Percentiles rank a stretch among this genome's conserved stretches.
Evolutionary conservation across 345 rosid species (phyloP).

Genomic region (Gossypium ekmanianum): DNA sequence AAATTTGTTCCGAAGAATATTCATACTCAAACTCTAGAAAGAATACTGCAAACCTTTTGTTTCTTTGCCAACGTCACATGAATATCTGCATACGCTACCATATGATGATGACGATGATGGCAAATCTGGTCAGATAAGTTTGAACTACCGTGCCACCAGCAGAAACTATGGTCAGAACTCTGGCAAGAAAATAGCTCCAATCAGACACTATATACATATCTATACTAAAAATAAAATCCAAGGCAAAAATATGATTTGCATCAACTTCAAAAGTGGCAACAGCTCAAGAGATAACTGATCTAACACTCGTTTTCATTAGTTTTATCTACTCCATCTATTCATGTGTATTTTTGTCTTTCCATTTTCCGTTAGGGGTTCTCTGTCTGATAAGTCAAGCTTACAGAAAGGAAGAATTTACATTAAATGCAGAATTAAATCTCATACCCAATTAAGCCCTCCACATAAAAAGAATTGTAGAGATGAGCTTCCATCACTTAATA

Average conservation of each 20-base stretch:
- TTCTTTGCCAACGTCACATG: constrained; percentile 16
- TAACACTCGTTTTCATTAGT: neutral
- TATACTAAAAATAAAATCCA: neutral
- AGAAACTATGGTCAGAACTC: constrained; percentile 18
- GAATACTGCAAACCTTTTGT: constrained; percentile 9
- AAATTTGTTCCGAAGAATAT: constrained; percentile 27
- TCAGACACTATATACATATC: neutral
- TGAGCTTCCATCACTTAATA: constrained; percentile 31
- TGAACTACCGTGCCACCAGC: constrained; percentile 5
- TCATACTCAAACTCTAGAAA: constrained; percentile 23
- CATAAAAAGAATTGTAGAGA: constrained; percentile 22
- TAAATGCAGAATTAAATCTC: neutral
- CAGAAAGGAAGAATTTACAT: neutral
- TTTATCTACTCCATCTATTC: neutral
- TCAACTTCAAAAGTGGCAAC: neutral
- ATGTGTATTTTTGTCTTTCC: neutral
- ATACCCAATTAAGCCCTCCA: constrained; percentile 22
- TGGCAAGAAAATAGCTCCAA: neutral
- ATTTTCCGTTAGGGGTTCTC: neutral
- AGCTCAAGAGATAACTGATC: neutral
- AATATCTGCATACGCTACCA: neutral
- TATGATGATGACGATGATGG: neutral
- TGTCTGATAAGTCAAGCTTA: neutral
- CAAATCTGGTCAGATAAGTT: constrained; percentile 1
- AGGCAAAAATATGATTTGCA: neutral